Conservation (phyloP, 164 flowering plant genomes). For the Vitis vinifera region ASM3070453v1 NC_081823.1:26169501-26170000, state of each 20-base stretch:
- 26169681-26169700: too few relatives aligned
- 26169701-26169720: too few relatives aligned
- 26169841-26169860: too few relatives aligned
- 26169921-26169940: slow-evolving; percentile 94
- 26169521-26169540: slow-evolving; percentile 65
- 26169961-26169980: slow-evolving; percentile 79
- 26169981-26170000: slow-evolving; percentile 87
- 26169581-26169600: not conserved
- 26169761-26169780: too few relatives aligned
- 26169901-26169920: slow-evolving; percentile 96
- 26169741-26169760: too few relatives aligned
- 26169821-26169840: too few relatives aligned
- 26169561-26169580: slow-evolving; percentile 74
- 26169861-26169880: slow-evolving; percentile 77
- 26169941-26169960: slow-evolving; percentile 91
- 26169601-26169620: too few relatives aligned
- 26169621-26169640: too few relatives aligned
- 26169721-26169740: too few relatives aligned
- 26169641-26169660: too few relatives aligned
- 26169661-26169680: slow-evolving; percentile 10
- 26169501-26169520: slow-evolving; percentile 73
- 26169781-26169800: too few relatives aligned
- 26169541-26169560: slow-evolving; percentile 80
- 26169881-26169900: slow-evolving; percentile 97
- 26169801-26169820: too few relatives aligned